phyloP scores from a whole-genome alignment of 129 eudicot genomes.

The Silybum marianum region DNA sequence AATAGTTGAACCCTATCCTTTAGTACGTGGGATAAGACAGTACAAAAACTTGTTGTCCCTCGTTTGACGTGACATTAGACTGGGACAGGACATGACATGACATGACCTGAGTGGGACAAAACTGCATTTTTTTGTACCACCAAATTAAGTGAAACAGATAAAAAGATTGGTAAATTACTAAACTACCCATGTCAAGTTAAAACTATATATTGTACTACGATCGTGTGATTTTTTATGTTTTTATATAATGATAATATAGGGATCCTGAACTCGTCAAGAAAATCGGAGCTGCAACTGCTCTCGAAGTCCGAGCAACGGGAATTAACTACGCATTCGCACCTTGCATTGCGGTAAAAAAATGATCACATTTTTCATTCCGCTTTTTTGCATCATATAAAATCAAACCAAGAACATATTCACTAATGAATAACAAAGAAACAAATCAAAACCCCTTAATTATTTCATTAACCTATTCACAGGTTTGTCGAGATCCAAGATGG shows the following conservation, averaged over 20 bases:
- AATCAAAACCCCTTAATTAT: not conserved
- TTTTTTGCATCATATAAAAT: not conserved
- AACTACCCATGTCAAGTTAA: too few relatives aligned
- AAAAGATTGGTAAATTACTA: not conserved
- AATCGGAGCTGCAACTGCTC: slow-evolving; percentile 87
- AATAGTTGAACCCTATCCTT: not conserved
- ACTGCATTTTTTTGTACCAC: not conserved
- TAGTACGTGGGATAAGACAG: not conserved
- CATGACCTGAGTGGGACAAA: not conserved
- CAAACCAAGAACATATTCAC: not conserved
- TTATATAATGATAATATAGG: slow-evolving; percentile 34
- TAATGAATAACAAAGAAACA: not conserved
- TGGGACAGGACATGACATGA: too few relatives aligned
- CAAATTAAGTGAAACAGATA: too few relatives aligned
- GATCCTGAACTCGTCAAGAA: slow-evolving; percentile 76
- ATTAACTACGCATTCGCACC: slow-evolving; percentile 85
- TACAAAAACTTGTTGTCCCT: not conserved
- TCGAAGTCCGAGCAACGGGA: slow-evolving; percentile 90
- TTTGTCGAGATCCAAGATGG: slow-evolving; percentile 94
- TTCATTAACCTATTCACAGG: slow-evolving; percentile 39
- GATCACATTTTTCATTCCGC: not conserved
- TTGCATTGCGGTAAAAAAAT: slow-evolving; percentile 79
- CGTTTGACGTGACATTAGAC: not conserved
- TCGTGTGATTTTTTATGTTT: not conserved
- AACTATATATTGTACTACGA: slow-evolving; percentile 6